Percentiles rank a stretch among this genome's conserved stretches.
Evolutionary conservation across 257 asterid species (phyloP).

Genomic region (Apocynum venetum): DNA sequence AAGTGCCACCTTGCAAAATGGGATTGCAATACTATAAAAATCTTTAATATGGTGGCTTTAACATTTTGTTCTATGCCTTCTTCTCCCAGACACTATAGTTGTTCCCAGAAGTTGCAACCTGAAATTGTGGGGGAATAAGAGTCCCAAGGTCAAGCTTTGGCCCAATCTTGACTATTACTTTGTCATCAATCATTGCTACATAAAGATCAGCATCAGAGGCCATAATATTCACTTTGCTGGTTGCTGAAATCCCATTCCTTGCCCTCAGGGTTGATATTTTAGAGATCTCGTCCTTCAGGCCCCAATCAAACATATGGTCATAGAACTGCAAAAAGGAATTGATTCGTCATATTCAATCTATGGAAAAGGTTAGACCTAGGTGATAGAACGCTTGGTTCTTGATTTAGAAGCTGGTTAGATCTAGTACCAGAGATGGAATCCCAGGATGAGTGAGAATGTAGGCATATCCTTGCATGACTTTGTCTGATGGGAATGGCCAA

Average conservation of each 20-base stretch:
- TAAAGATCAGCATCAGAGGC: constrained; percentile 70
- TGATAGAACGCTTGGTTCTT: neutral
- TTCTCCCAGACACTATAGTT: constrained; percentile 72
- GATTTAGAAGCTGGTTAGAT: neutral
- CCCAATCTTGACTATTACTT: constrained; percentile 63
- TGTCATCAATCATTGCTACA: constrained; percentile 61
- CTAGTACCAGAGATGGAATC: constrained; percentile 53
- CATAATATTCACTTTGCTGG: constrained; percentile 63
- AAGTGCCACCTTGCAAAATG: neutral
- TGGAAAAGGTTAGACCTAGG: neutral
- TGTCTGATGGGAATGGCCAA: constrained; percentile 82
- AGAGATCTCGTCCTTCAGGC: constrained; percentile 52
- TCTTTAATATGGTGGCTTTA: neutral
- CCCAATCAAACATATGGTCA: constrained; percentile 79
- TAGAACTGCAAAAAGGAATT: constrained; percentile 50
- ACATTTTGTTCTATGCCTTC: neutral
- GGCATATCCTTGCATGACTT: constrained; percentile 73
- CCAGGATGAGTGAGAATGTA: constrained; percentile 93
- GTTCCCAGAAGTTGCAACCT: constrained; percentile 46
- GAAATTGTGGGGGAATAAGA: constrained; percentile 51
- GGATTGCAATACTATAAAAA: no score
- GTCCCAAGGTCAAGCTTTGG: constrained; percentile 53
- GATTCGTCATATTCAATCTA: neutral
- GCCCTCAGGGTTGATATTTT: constrained; percentile 40
- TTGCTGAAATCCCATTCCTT: constrained; percentile 48